Evolutionary conservation across 805 yeast genomes (phyloP).

Genomic region (Zygosaccharomyces siamensis): DNA sequence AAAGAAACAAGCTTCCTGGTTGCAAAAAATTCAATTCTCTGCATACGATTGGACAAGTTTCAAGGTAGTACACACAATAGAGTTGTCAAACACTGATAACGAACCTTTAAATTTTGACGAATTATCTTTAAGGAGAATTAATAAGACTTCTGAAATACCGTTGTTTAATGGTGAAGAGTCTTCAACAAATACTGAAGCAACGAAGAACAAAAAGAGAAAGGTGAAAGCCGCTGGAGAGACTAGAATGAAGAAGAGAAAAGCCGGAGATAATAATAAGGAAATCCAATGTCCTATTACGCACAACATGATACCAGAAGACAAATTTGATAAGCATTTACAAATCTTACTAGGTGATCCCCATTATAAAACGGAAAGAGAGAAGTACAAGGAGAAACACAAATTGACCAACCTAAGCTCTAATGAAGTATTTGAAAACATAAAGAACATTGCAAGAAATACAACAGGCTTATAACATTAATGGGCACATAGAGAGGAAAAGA

Average conservation of each 20-base stretch:
- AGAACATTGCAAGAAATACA: conserved; percentile 37
- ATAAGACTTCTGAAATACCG: not conserved
- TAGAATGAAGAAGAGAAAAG: conserved; percentile 36
- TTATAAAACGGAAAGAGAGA: conserved; percentile 60
- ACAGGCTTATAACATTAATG: not conserved
- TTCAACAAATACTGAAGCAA: not conserved
- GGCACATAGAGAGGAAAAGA: not conserved
- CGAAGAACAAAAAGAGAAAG: conserved; percentile 48
- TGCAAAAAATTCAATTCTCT: conserved; percentile 52
- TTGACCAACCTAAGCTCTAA: conserved; percentile 46
- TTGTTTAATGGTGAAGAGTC: conserved; percentile 4
- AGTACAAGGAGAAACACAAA: conserved; percentile 53
- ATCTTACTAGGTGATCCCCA: conserved; percentile 71
- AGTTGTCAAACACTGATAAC: conserved; percentile 56
- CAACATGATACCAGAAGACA: conserved; percentile 59
- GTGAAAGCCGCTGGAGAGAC: conserved; percentile 69
- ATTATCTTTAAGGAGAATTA: conserved; percentile 13
- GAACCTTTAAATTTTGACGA: conserved; percentile 46
- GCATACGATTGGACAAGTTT: conserved; percentile 88
- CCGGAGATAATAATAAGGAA: conserved; percentile 27
- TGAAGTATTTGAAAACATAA: conserved; percentile 60
- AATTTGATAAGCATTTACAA: conserved; percentile 67
- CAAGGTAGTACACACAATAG: conserved; percentile 61
- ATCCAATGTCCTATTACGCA: conserved; percentile 80
- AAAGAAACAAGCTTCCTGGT: conserved; percentile 34